These are phyloP conservation scores for Chrysosphaeria jannelii DNA, from an alignment of 2,329 filamentous ascomycete species.

Conservation along the genomic window DNA sequence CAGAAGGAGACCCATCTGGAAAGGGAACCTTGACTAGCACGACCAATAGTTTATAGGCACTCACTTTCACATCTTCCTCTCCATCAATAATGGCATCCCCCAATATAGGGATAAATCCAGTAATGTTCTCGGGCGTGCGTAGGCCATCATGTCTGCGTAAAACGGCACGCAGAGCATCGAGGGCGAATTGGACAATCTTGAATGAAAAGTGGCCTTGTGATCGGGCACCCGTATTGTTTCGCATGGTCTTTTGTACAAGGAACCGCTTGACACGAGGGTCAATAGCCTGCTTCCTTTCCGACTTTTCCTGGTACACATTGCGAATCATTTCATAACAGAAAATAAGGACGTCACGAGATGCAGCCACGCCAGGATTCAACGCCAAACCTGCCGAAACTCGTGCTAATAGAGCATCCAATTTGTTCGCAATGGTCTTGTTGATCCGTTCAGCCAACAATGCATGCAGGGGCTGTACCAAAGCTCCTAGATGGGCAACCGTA, in stretches of 20 bases:
- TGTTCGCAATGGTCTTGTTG: constrained; percentile 52
- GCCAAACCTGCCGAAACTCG: constrained; percentile 60
- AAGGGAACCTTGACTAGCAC: constrained; percentile 67
- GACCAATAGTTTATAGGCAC: constrained; percentile 58
- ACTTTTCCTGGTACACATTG: constrained; percentile 40
- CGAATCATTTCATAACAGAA: constrained; percentile 92
- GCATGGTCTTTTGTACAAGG: constrained; percentile 50
- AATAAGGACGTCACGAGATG: constrained; percentile 55
- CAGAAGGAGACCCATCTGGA: constrained; percentile 8
- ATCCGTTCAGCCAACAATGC: constrained; percentile 58
- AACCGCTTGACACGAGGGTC: constrained; percentile 40
- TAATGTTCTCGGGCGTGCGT: constrained; percentile 47
- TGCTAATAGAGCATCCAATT: constrained; percentile 67
- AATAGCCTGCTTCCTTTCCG: constrained; percentile 3
- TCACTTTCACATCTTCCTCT: constrained; percentile 79
- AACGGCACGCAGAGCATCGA: constrained; percentile 66
- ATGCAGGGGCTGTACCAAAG: constrained; percentile 50
- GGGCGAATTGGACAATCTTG: constrained; percentile 64
- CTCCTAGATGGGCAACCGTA: constrained; percentile 41
- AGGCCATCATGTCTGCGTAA: constrained; percentile 62
- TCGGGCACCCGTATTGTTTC: constrained; percentile 34
- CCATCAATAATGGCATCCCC: constrained; percentile 60
- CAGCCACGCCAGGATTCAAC: constrained; percentile 41
- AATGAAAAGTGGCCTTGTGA: constrained; percentile 52
- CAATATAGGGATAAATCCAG: constrained; percentile 65